phyloP scores from a whole-genome alignment of 208 protist species.

The Sergeia podlipaevii region DNA sequence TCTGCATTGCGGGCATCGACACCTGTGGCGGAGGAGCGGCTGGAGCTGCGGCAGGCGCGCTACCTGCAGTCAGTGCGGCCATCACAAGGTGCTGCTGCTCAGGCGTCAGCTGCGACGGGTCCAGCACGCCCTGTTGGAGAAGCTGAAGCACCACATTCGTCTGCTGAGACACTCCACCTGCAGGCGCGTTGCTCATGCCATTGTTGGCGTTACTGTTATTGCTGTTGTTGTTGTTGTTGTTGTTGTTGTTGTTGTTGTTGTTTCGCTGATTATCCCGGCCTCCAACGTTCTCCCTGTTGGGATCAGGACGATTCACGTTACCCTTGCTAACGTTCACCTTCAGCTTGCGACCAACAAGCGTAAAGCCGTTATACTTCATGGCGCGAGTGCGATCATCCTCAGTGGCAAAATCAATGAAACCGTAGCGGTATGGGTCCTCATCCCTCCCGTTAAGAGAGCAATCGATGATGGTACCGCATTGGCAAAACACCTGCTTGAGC shows the following conservation, averaged over 20 bases:
- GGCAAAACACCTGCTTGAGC: conserved; percentile 72
- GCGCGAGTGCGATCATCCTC: conserved; percentile 73
- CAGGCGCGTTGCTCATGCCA: conserved; percentile 2
- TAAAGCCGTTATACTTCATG: conserved; percentile 87
- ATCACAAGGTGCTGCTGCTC: conserved; percentile 50
- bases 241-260: conserved; percentile 12
- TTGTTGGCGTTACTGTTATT: conserved; percentile 16
- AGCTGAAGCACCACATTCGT: conserved; percentile 64
- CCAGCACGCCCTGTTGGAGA: conserved; percentile 64
- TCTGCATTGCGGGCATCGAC: conserved; percentile 19
- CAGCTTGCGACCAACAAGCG: conserved; percentile 66
- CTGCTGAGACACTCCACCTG: conserved; percentile 23
- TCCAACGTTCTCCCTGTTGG: neutral
- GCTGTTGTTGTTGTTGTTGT: conserved; percentile 13
- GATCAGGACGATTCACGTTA: conserved; percentile 61
- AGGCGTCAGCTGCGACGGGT: conserved; percentile 50
- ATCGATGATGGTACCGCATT: conserved; percentile 82
- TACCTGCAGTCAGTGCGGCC: conserved; percentile 7
- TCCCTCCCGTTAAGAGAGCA: conserved; percentile 80
- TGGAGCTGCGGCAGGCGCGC: conserved; percentile 14
- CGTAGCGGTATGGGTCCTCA: conserved; percentile 79
- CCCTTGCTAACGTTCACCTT: conserved; percentile 85
- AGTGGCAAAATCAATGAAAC: conserved; percentile 85
- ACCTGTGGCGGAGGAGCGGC: conserved; percentile 11
- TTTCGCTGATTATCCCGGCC: neutral